Base-by-base conservation (phyloP, 805 yeast genomes). In the Cyberlindnera meyerae region DNA sequence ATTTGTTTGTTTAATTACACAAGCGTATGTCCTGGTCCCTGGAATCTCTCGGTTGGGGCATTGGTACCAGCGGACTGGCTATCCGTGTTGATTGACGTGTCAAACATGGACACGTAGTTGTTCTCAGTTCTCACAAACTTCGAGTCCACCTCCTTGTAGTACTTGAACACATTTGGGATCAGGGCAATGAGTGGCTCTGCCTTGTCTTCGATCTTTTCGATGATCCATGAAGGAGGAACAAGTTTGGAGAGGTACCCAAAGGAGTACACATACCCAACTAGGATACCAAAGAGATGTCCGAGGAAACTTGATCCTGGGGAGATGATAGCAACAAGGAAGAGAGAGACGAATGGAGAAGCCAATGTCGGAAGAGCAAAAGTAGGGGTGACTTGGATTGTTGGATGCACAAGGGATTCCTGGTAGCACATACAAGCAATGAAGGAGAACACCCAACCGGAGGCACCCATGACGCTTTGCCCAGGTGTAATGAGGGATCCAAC, bases 361-460 rank as follows among this genome's bases (percentile, higher is more conserved):
- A 75, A 52, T 0, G 90, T 82, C 21, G 87, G 88, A 13, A 84
- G 55, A 8, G 63, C 54, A 24, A 63, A 47, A 13, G 66, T 65
- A 16, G 67, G 58, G 8, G 67, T 47, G 29, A 61, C 52, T 39
- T 57, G 61, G 39, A 66, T 53, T 11, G 65, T 57, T 11, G 81
- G 79, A 17, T 58, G 57, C 35, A 54, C 44, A 13, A 50, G 40
- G 29, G 68, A 60, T 47, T 70, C 73, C 34, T 60, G 58, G 47
- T 70, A 73, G n/a, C 84, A 75, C 44, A 64, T 73, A 60, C 70
- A 82, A 4, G 79, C 75, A 40, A 76, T 51, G 48, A 86, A 72
- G 35, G 87, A 71, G 53, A 85, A 85, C 22, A 74, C 73, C 75
- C 89, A 74, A 1, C 81, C 94, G 34, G 85, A 55, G 16, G 87